phyloP scores from a whole-genome alignment of 345 rosid species.

The Pugionium dolabratum region DNA sequence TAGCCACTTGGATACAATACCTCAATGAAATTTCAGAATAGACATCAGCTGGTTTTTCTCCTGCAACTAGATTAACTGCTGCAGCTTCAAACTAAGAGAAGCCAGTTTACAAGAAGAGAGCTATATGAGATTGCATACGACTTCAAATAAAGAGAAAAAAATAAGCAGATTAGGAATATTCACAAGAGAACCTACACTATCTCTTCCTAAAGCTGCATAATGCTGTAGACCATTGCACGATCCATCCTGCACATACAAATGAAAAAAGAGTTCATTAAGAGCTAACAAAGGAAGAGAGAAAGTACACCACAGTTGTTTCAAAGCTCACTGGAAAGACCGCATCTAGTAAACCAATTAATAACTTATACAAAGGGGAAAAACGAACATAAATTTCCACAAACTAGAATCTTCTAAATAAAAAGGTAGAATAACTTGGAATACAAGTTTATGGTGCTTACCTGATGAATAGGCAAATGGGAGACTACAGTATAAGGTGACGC shows the following conservation, averaged over 20 bases:
- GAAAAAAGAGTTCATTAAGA: background rate
- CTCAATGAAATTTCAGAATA: constrained; percentile 92
- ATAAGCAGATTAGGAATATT: background rate
- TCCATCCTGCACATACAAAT: constrained; percentile 68
- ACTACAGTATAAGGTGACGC: constrained; percentile 65
- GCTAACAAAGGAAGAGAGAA: background rate
- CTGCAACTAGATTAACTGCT: constrained; percentile 86
- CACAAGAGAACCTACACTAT: constrained; percentile 61
- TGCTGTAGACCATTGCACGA: constrained; percentile 99
- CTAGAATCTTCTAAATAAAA: constrained; percentile 11
- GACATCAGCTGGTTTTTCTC: constrained; percentile 92
- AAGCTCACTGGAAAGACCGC: background rate
- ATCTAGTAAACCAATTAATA: background rate
- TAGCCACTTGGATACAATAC: constrained; percentile 44
- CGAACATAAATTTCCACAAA: background rate
- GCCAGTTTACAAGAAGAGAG: constrained; percentile 29
- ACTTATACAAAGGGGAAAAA: background rate
- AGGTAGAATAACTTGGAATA: constrained; percentile 12
- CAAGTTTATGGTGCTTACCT: constrained; percentile 53
- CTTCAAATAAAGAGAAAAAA: constrained; percentile 8
- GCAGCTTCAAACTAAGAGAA: constrained; percentile 81
- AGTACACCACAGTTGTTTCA: constrained; percentile 8
- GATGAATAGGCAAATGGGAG: constrained; percentile 94
- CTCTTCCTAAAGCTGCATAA: constrained; percentile 98
- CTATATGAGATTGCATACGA: constrained; percentile 8